phyloP scores from a whole-genome alignment of 805 yeast genomes.

The Cyberlindnera subsufficiens region DNA sequence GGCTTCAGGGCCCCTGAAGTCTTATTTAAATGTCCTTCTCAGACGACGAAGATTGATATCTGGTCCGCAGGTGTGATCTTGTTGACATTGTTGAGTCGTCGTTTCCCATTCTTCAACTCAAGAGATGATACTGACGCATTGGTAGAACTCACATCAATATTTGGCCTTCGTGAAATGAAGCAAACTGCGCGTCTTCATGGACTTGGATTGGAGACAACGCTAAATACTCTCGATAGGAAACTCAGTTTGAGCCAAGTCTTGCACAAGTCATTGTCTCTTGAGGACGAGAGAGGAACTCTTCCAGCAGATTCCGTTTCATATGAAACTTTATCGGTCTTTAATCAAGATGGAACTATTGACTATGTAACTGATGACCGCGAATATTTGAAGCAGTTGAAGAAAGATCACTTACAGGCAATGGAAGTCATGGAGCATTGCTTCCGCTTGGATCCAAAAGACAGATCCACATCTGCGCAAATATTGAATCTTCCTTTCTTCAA shows the following conservation, averaged over 20 bases:
- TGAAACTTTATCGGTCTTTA: slow-evolving; percentile 47
- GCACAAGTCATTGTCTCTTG: slow-evolving; percentile 36
- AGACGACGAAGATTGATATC: slow-evolving; percentile 67
- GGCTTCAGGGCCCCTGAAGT: slow-evolving; percentile 87
- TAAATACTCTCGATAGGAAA: slow-evolving; percentile 39
- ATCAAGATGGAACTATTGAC: slow-evolving; percentile 6
- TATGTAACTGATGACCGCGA: slow-evolving; percentile 3
- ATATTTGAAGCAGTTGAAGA: slow-evolving; percentile 5
- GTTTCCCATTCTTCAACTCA: slow-evolving; percentile 92
- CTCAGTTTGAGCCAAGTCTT: slow-evolving; percentile 31
- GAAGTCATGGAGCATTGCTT: slow-evolving; percentile 42
- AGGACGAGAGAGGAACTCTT: slow-evolving; percentile 51
- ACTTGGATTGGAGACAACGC: slow-evolving; percentile 67
- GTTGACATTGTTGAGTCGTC: slow-evolving; percentile 65
- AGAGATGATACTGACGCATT: slow-evolving; percentile 91
- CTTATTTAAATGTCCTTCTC: slow-evolving; percentile 39
- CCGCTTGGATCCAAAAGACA: slow-evolving; percentile 68
- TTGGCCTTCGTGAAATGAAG: slow-evolving; percentile 69
- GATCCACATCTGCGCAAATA: slow-evolving; percentile 80
- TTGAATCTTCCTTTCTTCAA: slow-evolving; percentile 29
- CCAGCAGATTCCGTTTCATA: slow-evolving; percentile 69
- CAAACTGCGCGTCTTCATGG: slow-evolving; percentile 85
- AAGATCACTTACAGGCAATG: slow-evolving; percentile 17
- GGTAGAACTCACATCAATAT: slow-evolving; percentile 74
- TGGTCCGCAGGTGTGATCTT: slow-evolving; percentile 83